Percentiles rank a stretch among this genome's conserved stretches.
These are phyloP conservation scores for Nakazawaea sp. DNA, from an alignment of 805 yeast species.

Conservation along the genomic window DNA sequence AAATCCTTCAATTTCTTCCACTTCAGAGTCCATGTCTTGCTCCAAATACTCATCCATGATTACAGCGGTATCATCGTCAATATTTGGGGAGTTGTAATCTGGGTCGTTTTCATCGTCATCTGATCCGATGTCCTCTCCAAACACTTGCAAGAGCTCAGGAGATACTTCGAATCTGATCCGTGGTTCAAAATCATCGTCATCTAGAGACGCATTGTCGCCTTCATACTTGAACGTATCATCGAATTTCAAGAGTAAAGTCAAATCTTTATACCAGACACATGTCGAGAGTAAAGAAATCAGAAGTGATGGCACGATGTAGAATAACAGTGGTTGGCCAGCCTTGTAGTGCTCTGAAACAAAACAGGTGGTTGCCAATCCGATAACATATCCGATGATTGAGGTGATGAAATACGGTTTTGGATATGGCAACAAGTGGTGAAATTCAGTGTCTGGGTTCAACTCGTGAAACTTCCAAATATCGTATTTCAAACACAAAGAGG, in stretches of 20 bases:
- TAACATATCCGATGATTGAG: conserved; percentile 38
- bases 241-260: not conserved
- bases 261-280: not conserved
- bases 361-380: conserved; percentile 39
- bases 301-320: conserved; percentile 50
- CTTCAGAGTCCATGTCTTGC: conserved; percentile 10
- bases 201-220: too few species aligned
- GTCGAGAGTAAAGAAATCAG: not conserved
- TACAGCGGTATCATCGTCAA: too few species aligned
- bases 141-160: too few species aligned
- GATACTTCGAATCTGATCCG: too few species aligned
- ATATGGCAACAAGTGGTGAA: conserved; percentile 31
- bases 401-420: conserved; percentile 39
- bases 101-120: conserved; percentile 13
- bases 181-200: too few species aligned
- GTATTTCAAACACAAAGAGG: conserved; percentile 46
- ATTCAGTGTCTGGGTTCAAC: conserved; percentile 23
- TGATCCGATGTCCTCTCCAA: conserved; percentile 6
- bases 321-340: conserved; percentile 60
- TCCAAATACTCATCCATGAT: conserved; percentile 4
- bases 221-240: too few species aligned
- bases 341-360: conserved; percentile 29
- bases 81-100: too few species aligned
- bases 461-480: conserved; percentile 39
- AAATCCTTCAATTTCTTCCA: not conserved